phyloP scores from a whole-genome alignment of 2,329 filamentous ascomycete species.

The Alternaria gaisen region DNA sequence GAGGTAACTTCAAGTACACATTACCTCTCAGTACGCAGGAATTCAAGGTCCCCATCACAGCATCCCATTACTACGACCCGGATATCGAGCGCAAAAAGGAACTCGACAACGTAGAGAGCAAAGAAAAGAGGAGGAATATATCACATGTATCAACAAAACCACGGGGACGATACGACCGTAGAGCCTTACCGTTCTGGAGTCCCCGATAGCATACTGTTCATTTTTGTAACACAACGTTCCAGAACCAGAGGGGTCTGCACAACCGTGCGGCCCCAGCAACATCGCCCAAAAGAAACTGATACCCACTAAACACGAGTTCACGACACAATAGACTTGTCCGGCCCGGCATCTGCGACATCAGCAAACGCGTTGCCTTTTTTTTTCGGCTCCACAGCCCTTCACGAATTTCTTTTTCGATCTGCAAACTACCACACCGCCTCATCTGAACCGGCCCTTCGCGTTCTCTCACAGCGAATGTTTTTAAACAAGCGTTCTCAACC shows the following conservation, averaged over 20 bases:
- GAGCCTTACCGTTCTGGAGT: constrained; percentile 25
- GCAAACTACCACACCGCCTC: constrained; percentile 8
- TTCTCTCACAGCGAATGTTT: constrained; percentile 8
- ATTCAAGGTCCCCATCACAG: constrained; percentile 61
- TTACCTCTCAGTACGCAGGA: constrained; percentile 66
- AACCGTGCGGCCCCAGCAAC: constrained; percentile 22
- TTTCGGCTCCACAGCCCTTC: constrained; percentile 34
- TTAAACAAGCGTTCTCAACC: not conserved
- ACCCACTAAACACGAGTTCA: constrained; percentile 50
- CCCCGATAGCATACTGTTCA: constrained; percentile 24
- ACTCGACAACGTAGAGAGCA: constrained; percentile 16
- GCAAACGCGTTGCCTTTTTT: constrained; percentile 7
- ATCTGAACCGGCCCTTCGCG: constrained; percentile 1
- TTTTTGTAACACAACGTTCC: constrained; percentile 32
- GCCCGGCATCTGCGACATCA: constrained; percentile 16
- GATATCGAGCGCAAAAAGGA: constrained; percentile 47
- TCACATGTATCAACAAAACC: constrained; percentile 35
- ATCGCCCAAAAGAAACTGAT: constrained; percentile 45
- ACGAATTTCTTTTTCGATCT: constrained; percentile 34
- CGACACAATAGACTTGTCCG: constrained; percentile 46
- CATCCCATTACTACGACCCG: constrained; percentile 48
- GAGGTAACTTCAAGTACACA: constrained; percentile 87
- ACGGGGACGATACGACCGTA: constrained; percentile 42
- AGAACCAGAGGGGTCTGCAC: constrained; percentile 23
- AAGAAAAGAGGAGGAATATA: constrained; percentile 18